Evolutionary conservation across 495 filamentous ascomycete genomes (phyloP).

Genomic region (Aspergillus avenaceus): DNA sequence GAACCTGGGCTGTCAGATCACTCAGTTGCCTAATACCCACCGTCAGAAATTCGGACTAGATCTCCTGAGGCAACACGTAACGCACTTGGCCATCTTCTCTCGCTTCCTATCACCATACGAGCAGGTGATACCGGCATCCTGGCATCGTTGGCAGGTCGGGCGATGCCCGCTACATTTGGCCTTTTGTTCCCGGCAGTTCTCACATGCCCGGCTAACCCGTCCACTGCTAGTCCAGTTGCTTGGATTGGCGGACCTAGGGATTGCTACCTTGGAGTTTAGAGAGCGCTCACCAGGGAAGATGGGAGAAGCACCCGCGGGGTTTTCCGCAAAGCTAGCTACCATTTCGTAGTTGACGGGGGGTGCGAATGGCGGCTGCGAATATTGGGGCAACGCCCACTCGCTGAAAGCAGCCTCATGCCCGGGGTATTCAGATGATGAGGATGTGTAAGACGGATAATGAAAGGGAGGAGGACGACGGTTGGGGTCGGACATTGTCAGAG

Average conservation of each 20-base stretch:
- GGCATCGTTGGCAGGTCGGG: constrained; percentile 54
- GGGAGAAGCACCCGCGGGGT: constrained; percentile 7
- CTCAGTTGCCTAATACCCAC: constrained; percentile 32
- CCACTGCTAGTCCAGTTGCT: constrained; percentile 29
- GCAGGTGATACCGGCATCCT: constrained; percentile 46
- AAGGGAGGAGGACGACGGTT: constrained; percentile 16
- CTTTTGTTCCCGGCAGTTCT: constrained; percentile 69
- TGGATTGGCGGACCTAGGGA: constrained; percentile 29
- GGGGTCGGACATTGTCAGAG: constrained; percentile 26
- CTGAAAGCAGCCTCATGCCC: constrained; percentile 18
- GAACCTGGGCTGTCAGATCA: constrained; percentile 34
- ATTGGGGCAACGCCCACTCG: constrained; percentile 16
- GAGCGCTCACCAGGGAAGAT: constrained; percentile 15
- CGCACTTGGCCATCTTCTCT: constrained; percentile 54
- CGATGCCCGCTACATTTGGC: constrained; percentile 58
- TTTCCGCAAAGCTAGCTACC: constrained; percentile 13
- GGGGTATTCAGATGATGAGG: constrained; percentile 16
- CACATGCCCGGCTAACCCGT: constrained; percentile 57
- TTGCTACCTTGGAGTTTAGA: constrained; percentile 33
- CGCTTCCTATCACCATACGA: constrained; percentile 56
- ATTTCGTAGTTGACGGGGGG: constrained; percentile 13
- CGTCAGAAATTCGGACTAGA: constrained; percentile 9
- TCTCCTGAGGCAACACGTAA: constrained; percentile 6
- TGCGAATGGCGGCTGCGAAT: constrained; percentile 12
- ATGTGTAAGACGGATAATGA: constrained; percentile 11